Conservation (phyloP, 2,329 filamentous ascomycete genomes). For the Diaporthe eres region DNA sequence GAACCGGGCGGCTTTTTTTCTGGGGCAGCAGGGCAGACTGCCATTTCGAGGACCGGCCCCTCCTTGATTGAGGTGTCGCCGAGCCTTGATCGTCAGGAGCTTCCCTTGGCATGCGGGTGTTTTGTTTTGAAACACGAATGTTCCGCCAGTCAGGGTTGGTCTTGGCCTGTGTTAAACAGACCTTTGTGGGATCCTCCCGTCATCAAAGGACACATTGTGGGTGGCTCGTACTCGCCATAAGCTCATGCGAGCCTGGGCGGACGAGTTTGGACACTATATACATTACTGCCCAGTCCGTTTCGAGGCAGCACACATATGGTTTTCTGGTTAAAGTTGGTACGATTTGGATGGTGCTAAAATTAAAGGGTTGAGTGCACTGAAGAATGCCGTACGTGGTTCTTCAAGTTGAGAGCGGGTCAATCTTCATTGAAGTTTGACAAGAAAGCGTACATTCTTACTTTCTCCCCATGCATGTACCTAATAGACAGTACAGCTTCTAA, state of each 20-base stretch:
- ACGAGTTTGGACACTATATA: neutral
- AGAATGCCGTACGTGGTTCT: neutral
- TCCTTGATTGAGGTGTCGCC: slow-evolving; percentile 10
- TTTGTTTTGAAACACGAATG: slow-evolving; percentile 31
- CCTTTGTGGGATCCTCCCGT: neutral
- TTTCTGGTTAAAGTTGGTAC: neutral
- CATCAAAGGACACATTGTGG: slow-evolving; percentile 1
- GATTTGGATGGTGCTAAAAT: neutral
- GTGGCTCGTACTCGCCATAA: neutral
- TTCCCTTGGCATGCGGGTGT: slow-evolving; percentile 15
- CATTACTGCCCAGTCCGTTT: slow-evolving; percentile 1
- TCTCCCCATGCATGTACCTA: neutral
- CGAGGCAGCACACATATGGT: neutral
- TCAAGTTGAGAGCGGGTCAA: neutral
- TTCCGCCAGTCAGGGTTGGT: slow-evolving; percentile 8
- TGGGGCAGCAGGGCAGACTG: slow-evolving; percentile 6
- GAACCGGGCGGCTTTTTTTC: neutral
- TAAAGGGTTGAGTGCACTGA: neutral
- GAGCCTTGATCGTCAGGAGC: slow-evolving; percentile 24
- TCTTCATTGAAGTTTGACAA: neutral
- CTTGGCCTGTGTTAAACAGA: slow-evolving; percentile 1
- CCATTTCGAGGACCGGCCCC: neutral
- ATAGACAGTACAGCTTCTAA: neutral
- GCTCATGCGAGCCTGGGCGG: neutral
- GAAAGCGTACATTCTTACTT: neutral